Evolutionary conservation across 306 rosid species (phyloP).

Genomic region (Biancaea sappan): DNA sequence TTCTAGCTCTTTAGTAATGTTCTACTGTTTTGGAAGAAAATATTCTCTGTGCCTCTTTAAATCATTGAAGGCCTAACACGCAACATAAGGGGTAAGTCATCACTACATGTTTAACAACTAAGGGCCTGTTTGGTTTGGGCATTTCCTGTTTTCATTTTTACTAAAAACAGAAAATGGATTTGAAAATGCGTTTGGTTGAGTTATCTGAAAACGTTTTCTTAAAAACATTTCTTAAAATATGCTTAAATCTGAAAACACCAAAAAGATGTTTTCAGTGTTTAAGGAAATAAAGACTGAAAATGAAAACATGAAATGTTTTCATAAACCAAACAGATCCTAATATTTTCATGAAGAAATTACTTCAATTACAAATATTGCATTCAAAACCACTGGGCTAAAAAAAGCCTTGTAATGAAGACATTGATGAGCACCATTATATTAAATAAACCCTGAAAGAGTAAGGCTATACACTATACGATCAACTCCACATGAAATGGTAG

Average conservation of each 20-base stretch:
- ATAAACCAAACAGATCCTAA: too few species aligned
- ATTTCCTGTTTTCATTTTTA: too few species aligned
- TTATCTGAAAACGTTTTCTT: too few species aligned
- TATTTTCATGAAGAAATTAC: slow-evolving; percentile 9
- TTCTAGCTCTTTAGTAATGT: background rate
- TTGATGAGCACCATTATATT: background rate
- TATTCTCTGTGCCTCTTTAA: background rate
- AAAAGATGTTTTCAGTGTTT: too few species aligned
- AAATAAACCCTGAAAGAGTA: background rate
- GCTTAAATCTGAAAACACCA: too few species aligned
- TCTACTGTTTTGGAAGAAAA: background rate
- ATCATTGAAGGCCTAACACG: background rate
- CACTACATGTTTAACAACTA: background rate
- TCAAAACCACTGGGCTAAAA: slow-evolving; percentile 7
- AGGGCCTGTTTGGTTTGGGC: too few species aligned
- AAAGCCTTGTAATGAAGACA: background rate
- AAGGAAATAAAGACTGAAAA: too few species aligned
- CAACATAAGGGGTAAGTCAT: background rate
- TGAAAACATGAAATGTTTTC: too few species aligned
- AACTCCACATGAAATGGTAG: background rate
- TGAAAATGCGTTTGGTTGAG: too few species aligned
- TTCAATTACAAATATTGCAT: background rate
- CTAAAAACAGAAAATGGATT: too few species aligned
- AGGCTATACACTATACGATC: background rate
- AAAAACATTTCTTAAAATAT: too few species aligned